Base-by-base conservation (phyloP, 495 filamentous ascomycete genomes). In the Aspergillus heteromorphus region DNA sequence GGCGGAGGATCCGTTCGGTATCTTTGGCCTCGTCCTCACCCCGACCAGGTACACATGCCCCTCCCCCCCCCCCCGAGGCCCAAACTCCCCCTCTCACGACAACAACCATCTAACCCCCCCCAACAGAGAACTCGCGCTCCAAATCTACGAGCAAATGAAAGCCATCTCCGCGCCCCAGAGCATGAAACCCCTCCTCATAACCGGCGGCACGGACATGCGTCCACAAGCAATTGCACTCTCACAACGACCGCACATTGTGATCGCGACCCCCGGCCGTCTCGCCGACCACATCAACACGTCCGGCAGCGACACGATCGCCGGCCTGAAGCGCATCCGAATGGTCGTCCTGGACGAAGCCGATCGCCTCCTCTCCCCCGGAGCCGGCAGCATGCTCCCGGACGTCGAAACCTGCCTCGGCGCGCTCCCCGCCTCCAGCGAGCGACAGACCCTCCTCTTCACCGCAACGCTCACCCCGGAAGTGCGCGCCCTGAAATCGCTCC, bases 311-410 rank as follows among this genome's bases (percentile, higher is more conserved):
- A 97, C 93, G 0, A 79, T 95, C 43, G 78, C 81, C 49, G 91
- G 90, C 2, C 73, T 99, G 7, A 76, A 84, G 2, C 81, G 91
- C 19, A 85, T 86, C 9, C 83, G 83, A 25, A 87, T 92, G 71
- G 88, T 97, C 5, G 89, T 99, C 0, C 84, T 99, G 36, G 93
- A 99, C 71, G 93, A 99, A 77, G 93, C 93, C 20, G 93, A 99
- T 71, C 83, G 95, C 38, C 79, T 99, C 18, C 79, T 99, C 16
- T 82, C 88, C 21, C 78, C 83, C 21, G 84, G 82, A 29, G 75
- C 77, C 5, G 91, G 91, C 10, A 90, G 86, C 72, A 95, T 95
- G 91, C 77, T 96, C n/a, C 84, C 88, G 19, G 93, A 97, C 67
- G 81, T 99, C 1, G 91, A 91, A 62, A 89, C 87, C 42, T 96